These are phyloP conservation scores for Neofusicoccum cordaticola DNA, from an alignment of 2,329 filamentous ascomycete species.

Conservation along the genomic window DNA sequence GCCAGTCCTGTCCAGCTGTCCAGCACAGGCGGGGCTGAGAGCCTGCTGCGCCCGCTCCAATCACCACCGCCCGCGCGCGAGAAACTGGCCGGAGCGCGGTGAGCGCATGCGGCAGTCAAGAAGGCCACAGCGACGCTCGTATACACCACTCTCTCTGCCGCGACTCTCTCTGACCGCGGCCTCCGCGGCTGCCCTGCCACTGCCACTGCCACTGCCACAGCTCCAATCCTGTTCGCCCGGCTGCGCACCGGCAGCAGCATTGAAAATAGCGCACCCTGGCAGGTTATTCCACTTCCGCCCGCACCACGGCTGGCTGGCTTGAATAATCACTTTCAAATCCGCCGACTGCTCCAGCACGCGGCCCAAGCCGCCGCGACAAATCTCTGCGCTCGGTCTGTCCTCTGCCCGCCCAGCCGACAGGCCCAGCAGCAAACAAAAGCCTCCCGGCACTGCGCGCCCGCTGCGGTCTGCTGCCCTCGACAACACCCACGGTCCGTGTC, in stretches of 20 bases:
- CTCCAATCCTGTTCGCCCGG: not conserved
- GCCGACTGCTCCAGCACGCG: not conserved
- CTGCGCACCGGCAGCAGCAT: not conserved
- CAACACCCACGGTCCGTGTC: not conserved
- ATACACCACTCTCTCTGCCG: not conserved
- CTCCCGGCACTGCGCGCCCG: not conserved
- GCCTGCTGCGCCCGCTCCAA: slow-evolving; percentile 1
- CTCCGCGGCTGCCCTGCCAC: not conserved
- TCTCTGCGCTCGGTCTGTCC: not conserved
- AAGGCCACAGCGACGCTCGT: not conserved
- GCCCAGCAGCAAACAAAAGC: too few species aligned
- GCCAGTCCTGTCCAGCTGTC: not conserved
- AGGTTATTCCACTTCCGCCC: not conserved
- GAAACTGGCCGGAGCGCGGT: not conserved
- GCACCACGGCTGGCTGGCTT: not conserved
- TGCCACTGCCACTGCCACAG: not conserved
- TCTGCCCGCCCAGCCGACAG: not conserved
- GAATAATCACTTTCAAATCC: not conserved
- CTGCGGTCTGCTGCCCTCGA: not conserved
- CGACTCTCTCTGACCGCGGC: not conserved
- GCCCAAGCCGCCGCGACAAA: not conserved
- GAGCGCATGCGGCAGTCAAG: not conserved
- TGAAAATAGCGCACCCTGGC: slow-evolving; percentile 13
- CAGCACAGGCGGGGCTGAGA: slow-evolving; percentile 2
- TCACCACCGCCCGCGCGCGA: not conserved